phyloP scores from a whole-genome alignment of 257 asterid species.

The Nicotiana obtusifolia region DNA sequence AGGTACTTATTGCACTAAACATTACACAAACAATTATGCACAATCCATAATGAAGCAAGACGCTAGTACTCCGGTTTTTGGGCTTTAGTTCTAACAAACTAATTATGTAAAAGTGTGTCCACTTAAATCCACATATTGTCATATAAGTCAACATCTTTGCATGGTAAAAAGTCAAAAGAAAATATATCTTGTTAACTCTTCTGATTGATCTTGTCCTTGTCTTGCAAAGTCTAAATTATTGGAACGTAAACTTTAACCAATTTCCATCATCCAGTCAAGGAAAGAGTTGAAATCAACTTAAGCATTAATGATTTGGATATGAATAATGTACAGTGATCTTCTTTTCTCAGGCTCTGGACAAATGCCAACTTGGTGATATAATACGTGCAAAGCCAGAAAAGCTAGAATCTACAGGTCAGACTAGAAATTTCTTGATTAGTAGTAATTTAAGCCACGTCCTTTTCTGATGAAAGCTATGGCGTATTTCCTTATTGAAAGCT shows the following conservation, averaged over 20 bases:
- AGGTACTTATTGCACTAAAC: slow-evolving; percentile 33
- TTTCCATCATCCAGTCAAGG: not conserved
- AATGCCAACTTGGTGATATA: slow-evolving; percentile 79
- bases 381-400: slow-evolving; percentile 62
- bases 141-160: slow-evolving; percentile 1
- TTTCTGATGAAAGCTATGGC: not conserved
- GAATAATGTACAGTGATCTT: not conserved
- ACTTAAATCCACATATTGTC: not conserved
- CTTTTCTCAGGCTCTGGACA: slow-evolving; percentile 71
- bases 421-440: not conserved
- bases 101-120: not conserved
- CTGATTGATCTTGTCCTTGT: not conserved
- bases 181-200: not conserved
- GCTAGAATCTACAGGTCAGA: slow-evolving; percentile 60
- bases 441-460: not conserved
- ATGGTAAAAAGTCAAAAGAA: not conserved
- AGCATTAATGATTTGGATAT: not conserved
- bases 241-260: not conserved
- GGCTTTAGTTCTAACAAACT: too few species aligned
- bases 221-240: not conserved
- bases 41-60: too few species aligned
- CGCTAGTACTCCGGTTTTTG: too few species aligned
- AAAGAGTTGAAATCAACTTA: not conserved
- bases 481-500: not conserved
- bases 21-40: not conserved